Evolutionary conservation across 2,329 filamentous ascomycete species (phyloP), one percentile per base, ranked within the genome.

Genomic region (Nothopassalora personata): DNA sequence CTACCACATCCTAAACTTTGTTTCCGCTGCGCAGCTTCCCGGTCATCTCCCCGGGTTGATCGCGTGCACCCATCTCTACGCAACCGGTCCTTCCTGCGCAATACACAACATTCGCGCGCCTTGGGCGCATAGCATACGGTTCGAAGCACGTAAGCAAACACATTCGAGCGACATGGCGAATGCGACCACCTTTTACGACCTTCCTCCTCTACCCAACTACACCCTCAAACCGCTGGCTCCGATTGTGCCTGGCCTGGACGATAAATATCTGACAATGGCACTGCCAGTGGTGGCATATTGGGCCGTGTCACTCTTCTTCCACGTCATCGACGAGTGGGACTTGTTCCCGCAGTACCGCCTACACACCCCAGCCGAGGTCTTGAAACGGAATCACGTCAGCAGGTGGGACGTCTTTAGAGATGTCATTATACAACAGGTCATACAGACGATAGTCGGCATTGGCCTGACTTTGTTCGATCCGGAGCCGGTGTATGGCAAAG

Each of bases 361-460:
- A 46, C 94, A 99, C 77, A 97, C 94, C 0, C 94, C 94, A 13
- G 91, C 91, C 54, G 93, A 97, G 75, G 88, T 97, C 62, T 73
- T 86, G 45, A 90, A 90, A 74, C 85, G 92, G 68, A 97, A 97
- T 76, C 90, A 90, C 71, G 93, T 91, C 56, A 84, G 89, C 51
- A 85, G 91, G 63, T 90, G 84, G 77, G 88, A 97, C 70, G 91
- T 96, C 3, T 85, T 93, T 63, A 87, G 90, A 73, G 93, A 97
- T 79, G 93, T 97, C 66, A 77, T 97, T 57, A 72, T 97, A 59
- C 93, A 99, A 76, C 94, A 99, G 73, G 74, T 93, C 61, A 89
- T 99, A 52, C 94, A 99, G 78, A 88, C 90, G 27, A 74, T 82
- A 18, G 87, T 90, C 46, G 87, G 88, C 43, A 74, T 86, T 56